These are phyloP conservation scores for Vitis cinerea DNA, from an alignment of 164 flowering plant genomes.

Conservation along the genomic window DNA sequence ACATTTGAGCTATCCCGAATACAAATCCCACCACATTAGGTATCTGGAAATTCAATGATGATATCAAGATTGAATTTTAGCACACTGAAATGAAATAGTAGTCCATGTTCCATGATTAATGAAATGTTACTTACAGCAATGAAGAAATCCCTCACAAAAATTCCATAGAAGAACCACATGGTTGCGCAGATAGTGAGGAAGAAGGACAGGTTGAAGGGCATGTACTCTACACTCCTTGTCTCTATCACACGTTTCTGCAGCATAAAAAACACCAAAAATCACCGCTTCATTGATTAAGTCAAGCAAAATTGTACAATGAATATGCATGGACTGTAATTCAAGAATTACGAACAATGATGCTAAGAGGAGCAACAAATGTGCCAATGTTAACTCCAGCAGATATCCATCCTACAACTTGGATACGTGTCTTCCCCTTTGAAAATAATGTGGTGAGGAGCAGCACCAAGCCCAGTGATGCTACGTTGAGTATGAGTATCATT, in stretches of 20 bases:
- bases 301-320: too few relatives aligned
- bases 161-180: constrained; percentile 30
- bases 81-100: too few relatives aligned
- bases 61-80: too few relatives aligned
- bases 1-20: constrained; percentile 51
- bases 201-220: constrained; percentile 34
- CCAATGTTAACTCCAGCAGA: constrained; percentile 23
- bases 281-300: not conserved
- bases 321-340: too few relatives aligned
- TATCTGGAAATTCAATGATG: constrained; percentile 18
- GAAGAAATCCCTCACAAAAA: constrained; percentile 20
- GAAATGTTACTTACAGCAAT: constrained; percentile 26
- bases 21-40: constrained; percentile 52
- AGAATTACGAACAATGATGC: constrained; percentile 25
- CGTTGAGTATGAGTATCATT: constrained; percentile 19
- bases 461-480: constrained; percentile 11
- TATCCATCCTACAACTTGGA: constrained; percentile 26
- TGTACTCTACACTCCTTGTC: constrained; percentile 38
- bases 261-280: not conserved
- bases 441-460: constrained; percentile 13
- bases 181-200: constrained; percentile 24
- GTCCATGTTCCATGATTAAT: too few relatives aligned
- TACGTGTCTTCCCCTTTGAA: constrained; percentile 6
- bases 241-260: constrained; percentile 26
- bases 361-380: constrained; percentile 33